Percentiles rank a stretch among this genome's conserved stretches.
Evolutionary conservation across 164 flowering plant species (phyloP).

Genomic region (Stephania japonica): DNA sequence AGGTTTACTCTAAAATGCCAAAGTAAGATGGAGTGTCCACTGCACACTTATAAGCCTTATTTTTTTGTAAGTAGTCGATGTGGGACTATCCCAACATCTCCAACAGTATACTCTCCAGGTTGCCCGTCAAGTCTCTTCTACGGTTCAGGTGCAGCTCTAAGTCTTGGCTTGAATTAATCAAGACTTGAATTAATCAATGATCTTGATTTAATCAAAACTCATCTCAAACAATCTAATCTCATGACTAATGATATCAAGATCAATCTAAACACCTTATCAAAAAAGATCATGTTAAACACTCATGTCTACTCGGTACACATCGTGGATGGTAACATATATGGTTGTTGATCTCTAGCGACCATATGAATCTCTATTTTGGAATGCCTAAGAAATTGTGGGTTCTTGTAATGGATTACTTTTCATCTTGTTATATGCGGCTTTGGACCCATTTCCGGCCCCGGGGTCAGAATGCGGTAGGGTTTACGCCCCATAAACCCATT

Average conservation of each 20-base stretch:
- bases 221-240: conserved; percentile 1
- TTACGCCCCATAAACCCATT: no score
- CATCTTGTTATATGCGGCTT: background rate
- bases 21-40: no score
- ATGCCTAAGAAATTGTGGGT: background rate
- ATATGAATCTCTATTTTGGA: background rate
- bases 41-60: no score
- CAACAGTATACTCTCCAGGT: background rate
- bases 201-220: background rate
- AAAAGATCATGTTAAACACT: no score
- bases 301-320: background rate
- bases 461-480: no score
- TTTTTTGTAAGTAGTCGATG: no score
- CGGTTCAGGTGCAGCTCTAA: conserved; percentile 5
- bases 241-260: background rate
- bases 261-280: background rate
- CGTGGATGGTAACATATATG: background rate
- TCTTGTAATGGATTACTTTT: conserved; percentile 11
- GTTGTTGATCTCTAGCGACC: background rate
- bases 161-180: background rate
- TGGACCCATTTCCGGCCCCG: no score
- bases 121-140: background rate
- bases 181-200: background rate
- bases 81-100: background rate
- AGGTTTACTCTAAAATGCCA: no score